phyloP scores from a whole-genome alignment of 768 basidiomycete genomes.

The Suillus alpinus region DNA sequence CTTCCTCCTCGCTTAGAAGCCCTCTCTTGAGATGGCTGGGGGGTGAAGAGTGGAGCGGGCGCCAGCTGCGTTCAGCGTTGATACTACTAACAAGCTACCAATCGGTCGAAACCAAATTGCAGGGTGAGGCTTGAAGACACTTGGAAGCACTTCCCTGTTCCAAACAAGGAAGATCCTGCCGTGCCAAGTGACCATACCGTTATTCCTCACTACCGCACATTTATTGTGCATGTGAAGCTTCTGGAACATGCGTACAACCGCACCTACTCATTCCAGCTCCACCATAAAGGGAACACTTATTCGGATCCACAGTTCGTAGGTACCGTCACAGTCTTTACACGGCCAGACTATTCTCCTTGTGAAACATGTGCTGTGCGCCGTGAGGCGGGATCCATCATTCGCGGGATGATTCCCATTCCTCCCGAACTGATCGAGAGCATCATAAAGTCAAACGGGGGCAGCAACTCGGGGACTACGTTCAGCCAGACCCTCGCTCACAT shows the following conservation, averaged over 20 bases:
- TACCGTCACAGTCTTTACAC: conserved; percentile 21
- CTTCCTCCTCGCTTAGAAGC: too few relatives aligned
- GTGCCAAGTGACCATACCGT: conserved; percentile 17
- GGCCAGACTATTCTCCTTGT: conserved; percentile 24
- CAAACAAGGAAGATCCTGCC: conserved; percentile 1
- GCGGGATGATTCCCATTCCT: conserved; percentile 24
- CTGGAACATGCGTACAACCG: conserved; percentile 21
- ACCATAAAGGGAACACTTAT: conserved; percentile 9
- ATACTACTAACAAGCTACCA: too few relatives aligned
- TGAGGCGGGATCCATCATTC: conserved; percentile 13
- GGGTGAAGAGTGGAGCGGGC: too few relatives aligned
- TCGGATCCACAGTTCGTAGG: conserved; percentile 14
- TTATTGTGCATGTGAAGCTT: conserved; percentile 24
- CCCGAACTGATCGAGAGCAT: conserved; percentile 20
- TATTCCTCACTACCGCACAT: conserved; percentile 22
- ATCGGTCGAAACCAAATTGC: not conserved
- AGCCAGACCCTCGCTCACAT: conserved; percentile 13
- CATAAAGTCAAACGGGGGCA: conserved; percentile 12
- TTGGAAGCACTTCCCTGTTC: conserved; percentile 19
- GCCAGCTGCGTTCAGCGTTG: too few relatives aligned
- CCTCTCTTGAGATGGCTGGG: too few relatives aligned
- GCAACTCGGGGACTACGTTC: conserved; percentile 8
- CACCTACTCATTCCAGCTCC: conserved; percentile 23
- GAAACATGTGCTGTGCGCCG: conserved; percentile 22
- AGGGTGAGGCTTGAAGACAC: not conserved